Evolutionary conservation across 371 early-diverging fungal species (phyloP), one percentile per base, ranked within the genome.

Genomic region (Actinomortierella wolfii): DNA sequence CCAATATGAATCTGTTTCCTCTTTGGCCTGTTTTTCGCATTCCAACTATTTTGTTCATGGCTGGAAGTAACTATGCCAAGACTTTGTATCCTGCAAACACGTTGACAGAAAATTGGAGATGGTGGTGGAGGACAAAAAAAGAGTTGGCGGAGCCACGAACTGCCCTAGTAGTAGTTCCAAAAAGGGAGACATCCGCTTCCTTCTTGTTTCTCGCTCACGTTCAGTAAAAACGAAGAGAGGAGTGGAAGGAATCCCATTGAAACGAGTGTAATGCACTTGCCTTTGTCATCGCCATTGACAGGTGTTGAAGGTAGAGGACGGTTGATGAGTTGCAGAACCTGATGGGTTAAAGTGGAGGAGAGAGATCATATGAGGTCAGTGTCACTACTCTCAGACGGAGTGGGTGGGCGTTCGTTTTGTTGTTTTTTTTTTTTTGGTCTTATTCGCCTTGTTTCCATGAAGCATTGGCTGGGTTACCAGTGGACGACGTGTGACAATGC

Each of bases 301-400:
- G 61, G 68, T 29, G 69, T 49, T 21, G 74, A 71, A 0, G 81
- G 54, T 0, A 83, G 81, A 26, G 95, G 87, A 23, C 92, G 86
- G 82, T 97, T 97, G 80, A 97, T 94, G 52, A 98, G 86, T 89
- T 98, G 99, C 14, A 98, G 88, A 18, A 98, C 78, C 92, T 91
- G 75, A 3, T 23, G 46, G 47, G 48, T 3, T 9, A 47, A 21
- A 34, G 34, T 6, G 34, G 11, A 11, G 11, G 34, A 34, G 34
- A 34, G 34, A 34, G 34, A 34, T 34, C 34, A 34, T 11, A 11
- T 4, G 4, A 4, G 11, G 34, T 34, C 11, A 34, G 34, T 34
- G n/a, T n/a, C n/a, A n/a, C n/a, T n/a, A n/a, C n/a, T n/a, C n/a
- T 41, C 44, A 44, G 3, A 20, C 13, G 44, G 44, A 44, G 15